Base-by-base conservation (phyloP, 2,329 filamentous ascomycete species). In the Venturia pyrina region DNA sequence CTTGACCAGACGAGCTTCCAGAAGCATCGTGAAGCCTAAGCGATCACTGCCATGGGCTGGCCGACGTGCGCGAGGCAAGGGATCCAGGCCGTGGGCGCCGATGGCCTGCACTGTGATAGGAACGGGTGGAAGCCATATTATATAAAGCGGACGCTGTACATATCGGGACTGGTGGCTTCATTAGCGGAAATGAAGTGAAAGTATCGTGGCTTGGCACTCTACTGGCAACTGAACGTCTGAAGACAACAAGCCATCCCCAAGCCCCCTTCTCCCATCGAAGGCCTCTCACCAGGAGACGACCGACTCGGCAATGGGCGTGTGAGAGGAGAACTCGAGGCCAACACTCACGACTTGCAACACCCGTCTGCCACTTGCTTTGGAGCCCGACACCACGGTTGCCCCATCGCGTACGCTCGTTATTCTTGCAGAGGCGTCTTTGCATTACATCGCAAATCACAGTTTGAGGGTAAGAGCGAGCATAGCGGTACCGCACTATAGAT, bases 401-500 rank as follows among this genome's bases (percentile, higher is more conserved):
- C 21, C 48, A n/a, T 59, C 28, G 53, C 53, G 6, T 37, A 59
- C 53, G 28, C 11, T 59, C 53, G 53, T 59, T 59, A 59, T 19
- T 59, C 5, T 37, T 21, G 28, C 50, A 19, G 24, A 2, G 11
- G 19, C 4, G 46, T 11, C 7, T 59, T 59, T 59, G 53, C 53
- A 37, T 59, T 37, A 32, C 53, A n/a, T 37, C 53, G 15, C 53
- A 37, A 19, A 59, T 37, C 53, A 59, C 53, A 28, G 50, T 57
- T 57, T 57, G 34, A 57, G 50, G 50, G 50, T 57, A 57, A 57
- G 50, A 57, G 50, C 50, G 34, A 17, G 53, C 53, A 59, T 59
- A 37, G 15, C 53, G 7, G 19, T 32, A 28, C 28, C 28, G n/a
- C 19, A 59, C 32, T 59, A 59, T 59, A 34, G 7, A 10, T 59